Conservation (phyloP, 257 asterid species). For the Fraxinus americana region DNA sequence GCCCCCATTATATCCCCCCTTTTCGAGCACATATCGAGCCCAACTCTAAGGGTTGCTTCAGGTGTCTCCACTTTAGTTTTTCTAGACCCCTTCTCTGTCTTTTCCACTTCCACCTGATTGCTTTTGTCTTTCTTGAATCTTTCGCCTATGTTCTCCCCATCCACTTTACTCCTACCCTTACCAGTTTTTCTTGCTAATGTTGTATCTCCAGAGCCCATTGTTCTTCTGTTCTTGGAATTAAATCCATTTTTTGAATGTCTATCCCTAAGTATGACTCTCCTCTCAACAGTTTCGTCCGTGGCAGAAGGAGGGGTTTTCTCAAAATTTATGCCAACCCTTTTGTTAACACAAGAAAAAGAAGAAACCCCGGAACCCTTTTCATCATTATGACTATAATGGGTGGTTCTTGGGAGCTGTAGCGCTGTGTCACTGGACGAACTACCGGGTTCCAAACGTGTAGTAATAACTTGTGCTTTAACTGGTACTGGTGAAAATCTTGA, state of each 20-base stretch:
- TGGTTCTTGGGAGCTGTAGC: slow-evolving; percentile 34
- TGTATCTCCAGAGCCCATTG: slow-evolving; percentile 28
- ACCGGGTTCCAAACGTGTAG: slow-evolving; percentile 37
- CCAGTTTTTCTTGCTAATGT: slow-evolving; percentile 22
- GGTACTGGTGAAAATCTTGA: slow-evolving; percentile 28
- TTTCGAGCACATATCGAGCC: slow-evolving; percentile 77
- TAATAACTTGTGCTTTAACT: slow-evolving; percentile 31
- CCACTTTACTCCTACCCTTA: slow-evolving; percentile 21
- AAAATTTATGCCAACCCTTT: slow-evolving; percentile 23
- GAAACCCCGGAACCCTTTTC: slow-evolving; percentile 47
- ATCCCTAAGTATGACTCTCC: slow-evolving; percentile 47
- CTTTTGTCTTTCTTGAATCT: slow-evolving; percentile 11
- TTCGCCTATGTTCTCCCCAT: slow-evolving; percentile 17
- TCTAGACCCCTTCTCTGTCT: slow-evolving; percentile 41
- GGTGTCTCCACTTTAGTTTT: slow-evolving; percentile 48
- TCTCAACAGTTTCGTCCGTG: slow-evolving; percentile 38
- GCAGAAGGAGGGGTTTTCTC: slow-evolving; percentile 20
- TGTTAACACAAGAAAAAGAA: slow-evolving; percentile 28
- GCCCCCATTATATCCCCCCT: slow-evolving; percentile 74
- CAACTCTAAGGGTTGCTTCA: slow-evolving; percentile 47
- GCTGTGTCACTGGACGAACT: slow-evolving; percentile 21
- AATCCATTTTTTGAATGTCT: slow-evolving; percentile 42
- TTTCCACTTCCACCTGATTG: slow-evolving; percentile 27
- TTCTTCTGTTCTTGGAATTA: slow-evolving; percentile 32
- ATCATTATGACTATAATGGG: slow-evolving; percentile 17